Evolutionary conservation across 2,329 filamentous ascomycete species (phyloP), one percentile per base, ranked within the genome.

Genomic region (Bertia moriformis): DNA sequence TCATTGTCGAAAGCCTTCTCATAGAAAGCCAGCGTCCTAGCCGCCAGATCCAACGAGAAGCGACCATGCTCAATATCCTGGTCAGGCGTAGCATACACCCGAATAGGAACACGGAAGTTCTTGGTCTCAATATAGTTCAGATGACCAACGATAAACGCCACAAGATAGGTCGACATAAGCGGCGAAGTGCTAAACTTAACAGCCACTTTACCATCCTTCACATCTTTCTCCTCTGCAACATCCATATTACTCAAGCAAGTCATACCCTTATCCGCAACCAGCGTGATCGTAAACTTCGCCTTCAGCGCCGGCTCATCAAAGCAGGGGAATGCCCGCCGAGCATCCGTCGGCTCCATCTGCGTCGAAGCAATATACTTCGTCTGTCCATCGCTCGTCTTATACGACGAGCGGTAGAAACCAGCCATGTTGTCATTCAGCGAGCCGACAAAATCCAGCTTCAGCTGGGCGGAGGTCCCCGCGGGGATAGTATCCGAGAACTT

Each of bases 211-310:
- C 66, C 66, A 43, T 71, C 70, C 42, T 73, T 62, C 4, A 91
- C 67, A 41, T 85, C 76, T 30, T 76, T 76, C 64, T 93, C 83
- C 4, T 77, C 79, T 22, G 78, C 82, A 40, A 91, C 84, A 55
- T 95, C 86, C 89, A 96, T 96, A 63, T 96, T 96, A 63, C 87
- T 93, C 54, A 96, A 60, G 54, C 89, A 95, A 12, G 88, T 94
- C 62, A 93, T 63, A 51, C 85, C 69, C 65, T 93, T 84, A 60
- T 95, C 88, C 4, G 89, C 87, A 49, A 96, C 71, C 48, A 96
- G 69, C 0, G 88, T 94, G 45, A 95, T 77, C 19, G 85, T 89
- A 62, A 93, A 96, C 47, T 83, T 80, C 29, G 89, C 85, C 68
- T 96, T 96, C 49, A 96, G 70, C 18, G 86, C 81, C 19, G 89